These are phyloP conservation scores for Rhizopogon vinicolor DNA, from an alignment of 768 basidiomycete genomes.

Conservation along the genomic window DNA sequence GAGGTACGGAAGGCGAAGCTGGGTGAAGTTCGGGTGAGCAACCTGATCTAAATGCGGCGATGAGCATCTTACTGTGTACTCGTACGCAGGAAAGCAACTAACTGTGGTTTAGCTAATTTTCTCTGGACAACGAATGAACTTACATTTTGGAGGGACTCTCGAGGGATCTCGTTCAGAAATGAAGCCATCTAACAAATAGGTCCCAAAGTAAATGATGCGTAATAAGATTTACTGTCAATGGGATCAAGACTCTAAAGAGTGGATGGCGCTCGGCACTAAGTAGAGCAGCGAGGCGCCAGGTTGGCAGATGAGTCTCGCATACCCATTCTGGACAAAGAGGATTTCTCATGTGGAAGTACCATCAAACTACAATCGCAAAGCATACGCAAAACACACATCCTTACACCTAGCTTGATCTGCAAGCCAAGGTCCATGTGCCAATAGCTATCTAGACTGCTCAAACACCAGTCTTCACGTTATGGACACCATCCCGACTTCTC, in stretches of 20 bases:
- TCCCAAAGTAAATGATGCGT: background rate
- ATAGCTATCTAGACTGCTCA: background rate
- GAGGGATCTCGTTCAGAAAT: slow-evolving; percentile 24
- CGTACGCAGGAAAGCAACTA: slow-evolving; percentile 43
- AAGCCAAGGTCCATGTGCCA: slow-evolving; percentile 5
- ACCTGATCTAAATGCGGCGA: slow-evolving; percentile 2
- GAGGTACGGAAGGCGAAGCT: slow-evolving; percentile 25
- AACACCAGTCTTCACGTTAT: slow-evolving; percentile 19
- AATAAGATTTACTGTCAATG: too few relatives aligned
- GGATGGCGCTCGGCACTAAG: background rate
- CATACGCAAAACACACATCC: background rate
- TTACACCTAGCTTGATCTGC: slow-evolving; percentile 2
- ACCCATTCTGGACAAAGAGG: background rate
- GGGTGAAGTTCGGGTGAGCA: background rate
- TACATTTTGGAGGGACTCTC: slow-evolving; percentile 32
- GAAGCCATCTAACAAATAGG: background rate
- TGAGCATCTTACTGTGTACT: slow-evolving; percentile 28
- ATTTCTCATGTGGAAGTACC: background rate
- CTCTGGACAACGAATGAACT: slow-evolving; percentile 8
- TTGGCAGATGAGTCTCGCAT: too few relatives aligned
- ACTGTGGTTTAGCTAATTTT: slow-evolving; percentile 5
- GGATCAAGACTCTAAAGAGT: too few relatives aligned
- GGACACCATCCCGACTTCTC: slow-evolving; percentile 38
- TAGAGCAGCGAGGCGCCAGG: too few relatives aligned
- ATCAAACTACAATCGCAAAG: background rate